Evolutionary conservation across 176 grass and related monocot species (phyloP), one percentile per base, ranked within the genome.

Genomic region (Aechmea fasciata): DNA sequence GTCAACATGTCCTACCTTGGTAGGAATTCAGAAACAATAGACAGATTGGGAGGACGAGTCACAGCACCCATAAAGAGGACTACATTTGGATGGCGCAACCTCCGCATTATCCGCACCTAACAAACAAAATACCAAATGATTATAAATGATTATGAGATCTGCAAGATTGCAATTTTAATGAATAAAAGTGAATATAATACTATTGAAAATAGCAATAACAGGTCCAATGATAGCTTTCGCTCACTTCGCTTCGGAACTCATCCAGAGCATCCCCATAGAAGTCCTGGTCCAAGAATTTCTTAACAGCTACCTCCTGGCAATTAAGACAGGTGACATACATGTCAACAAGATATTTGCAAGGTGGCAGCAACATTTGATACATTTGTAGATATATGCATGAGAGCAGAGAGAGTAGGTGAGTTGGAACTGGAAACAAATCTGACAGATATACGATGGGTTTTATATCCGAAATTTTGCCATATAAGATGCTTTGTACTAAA

Each of bases 41-140:
- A 99, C 51, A 99, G 78, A 72, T 99, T 86, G 63, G 94, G 94
- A 71, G 94, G 94, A 5, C 94, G 94, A 77, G 94, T 99, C 74
- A 99, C 89, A 50, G 94, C 94, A 82, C 94, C 94, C 94, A 99
- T 90, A 79, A 99, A 99, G 48, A 90, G 94, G 80, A 99, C 89
- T 69, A 99, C 86, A 82, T 99, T 99, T 88, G 94, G 94, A 78
- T 99, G 94, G 17, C 86, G 84, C 84, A 99, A 71, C 52, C 94
- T 91, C 78, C 94, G 90, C 94, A 99, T 99, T 75, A 99, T 99
- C 49, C 82, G 82, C 69, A 99, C 89, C 94, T 99, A 75, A 48
- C 23, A 52, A 83, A 72, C 66, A 79, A 76, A 75, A 71, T 53
- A 76, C n/a, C 52, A 83, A 72, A 71, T 69, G 23, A 81, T 70